Conservation (phyloP, 106 monocot genomes). For the Apostasia ramifera region DNA sequence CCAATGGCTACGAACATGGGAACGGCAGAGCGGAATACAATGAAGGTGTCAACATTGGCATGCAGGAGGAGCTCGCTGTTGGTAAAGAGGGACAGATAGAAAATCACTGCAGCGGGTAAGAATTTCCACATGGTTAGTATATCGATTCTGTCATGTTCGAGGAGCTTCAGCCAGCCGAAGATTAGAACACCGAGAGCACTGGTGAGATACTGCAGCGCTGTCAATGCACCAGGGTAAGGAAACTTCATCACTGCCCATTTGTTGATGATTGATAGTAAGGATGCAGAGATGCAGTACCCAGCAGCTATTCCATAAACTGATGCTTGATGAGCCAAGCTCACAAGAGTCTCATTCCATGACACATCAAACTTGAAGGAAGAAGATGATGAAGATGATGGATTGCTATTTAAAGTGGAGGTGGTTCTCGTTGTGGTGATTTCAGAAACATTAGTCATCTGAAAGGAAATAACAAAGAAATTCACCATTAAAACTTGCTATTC, state of each 20-base stretch:
- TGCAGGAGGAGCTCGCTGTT: conserved; percentile 57
- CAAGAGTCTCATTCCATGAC: conserved; percentile 1
- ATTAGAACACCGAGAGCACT: conserved; percentile 35
- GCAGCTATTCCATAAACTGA: conserved; percentile 39
- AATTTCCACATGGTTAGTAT: conserved; percentile 37
- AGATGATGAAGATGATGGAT: neutral
- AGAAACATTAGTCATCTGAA: too few species aligned
- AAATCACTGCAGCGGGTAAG: conserved; percentile 41
- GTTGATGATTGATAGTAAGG: conserved; percentile 51
- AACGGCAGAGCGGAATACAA: conserved; percentile 42
- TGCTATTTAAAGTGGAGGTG: too few species aligned
- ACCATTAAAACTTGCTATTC: too few species aligned
- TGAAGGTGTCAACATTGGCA: conserved; percentile 28
- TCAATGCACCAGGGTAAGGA: conserved; percentile 51
- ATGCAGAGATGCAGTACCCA: conserved; percentile 50
- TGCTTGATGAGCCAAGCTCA: conserved; percentile 11
- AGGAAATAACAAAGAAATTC: too few species aligned
- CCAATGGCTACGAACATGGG: conserved; percentile 58
- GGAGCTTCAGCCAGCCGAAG: conserved; percentile 29
- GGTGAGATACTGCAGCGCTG: conserved; percentile 43
- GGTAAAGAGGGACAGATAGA: conserved; percentile 59
- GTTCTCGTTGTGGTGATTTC: too few species aligned
- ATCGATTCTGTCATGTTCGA: conserved; percentile 29
- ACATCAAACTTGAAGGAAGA: neutral
- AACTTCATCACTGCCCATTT: conserved; percentile 66